These are phyloP conservation scores for Alternaria postmessia DNA, from an alignment of 2,329 filamentous ascomycete genomes.

Conservation along the genomic window DNA sequence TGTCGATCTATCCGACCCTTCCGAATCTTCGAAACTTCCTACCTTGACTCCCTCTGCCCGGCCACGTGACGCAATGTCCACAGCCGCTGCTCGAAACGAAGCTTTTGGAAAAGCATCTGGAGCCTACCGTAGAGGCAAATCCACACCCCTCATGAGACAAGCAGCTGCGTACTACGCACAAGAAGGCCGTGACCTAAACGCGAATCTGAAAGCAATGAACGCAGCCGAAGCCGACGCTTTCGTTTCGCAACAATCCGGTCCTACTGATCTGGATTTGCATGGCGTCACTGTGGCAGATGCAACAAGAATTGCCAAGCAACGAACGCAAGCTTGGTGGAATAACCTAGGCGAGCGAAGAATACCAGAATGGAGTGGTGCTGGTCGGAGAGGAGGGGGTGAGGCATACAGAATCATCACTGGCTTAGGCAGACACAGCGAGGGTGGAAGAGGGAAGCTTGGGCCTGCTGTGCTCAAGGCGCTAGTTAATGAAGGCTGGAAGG, in stretches of 20 bases:
- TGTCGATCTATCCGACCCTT: slow-evolving; percentile 47
- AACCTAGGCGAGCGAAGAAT: slow-evolving; percentile 70
- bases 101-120: slow-evolving; percentile 66
- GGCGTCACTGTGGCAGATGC: slow-evolving; percentile 83
- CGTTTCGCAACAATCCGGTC: slow-evolving; percentile 75
- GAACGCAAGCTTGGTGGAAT: slow-evolving; percentile 79
- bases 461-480: slow-evolving; percentile 81
- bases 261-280: slow-evolving; percentile 76
- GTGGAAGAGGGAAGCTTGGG: slow-evolving; percentile 77
- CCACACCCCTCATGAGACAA: slow-evolving; percentile 73
- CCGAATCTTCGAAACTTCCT: slow-evolving; percentile 38
- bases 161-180: slow-evolving; percentile 81
- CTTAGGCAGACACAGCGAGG: slow-evolving; percentile 77
- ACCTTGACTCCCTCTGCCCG: slow-evolving; percentile 39
- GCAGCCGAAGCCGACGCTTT: slow-evolving; percentile 74
- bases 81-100: slow-evolving; percentile 57
- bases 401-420: slow-evolving; percentile 83
- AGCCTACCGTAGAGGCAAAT: slow-evolving; percentile 69
- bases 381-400: slow-evolving; percentile 54
- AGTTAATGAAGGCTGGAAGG: slow-evolving; percentile 81
- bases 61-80: slow-evolving; percentile 51
- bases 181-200: slow-evolving; percentile 70
- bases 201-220: slow-evolving; percentile 64
- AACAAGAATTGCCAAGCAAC: slow-evolving; percentile 75
- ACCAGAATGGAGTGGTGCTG: slow-evolving; percentile 51